phyloP scores from a whole-genome alignment of 164 flowering plant species.

The Protea cynaroides region DNA sequence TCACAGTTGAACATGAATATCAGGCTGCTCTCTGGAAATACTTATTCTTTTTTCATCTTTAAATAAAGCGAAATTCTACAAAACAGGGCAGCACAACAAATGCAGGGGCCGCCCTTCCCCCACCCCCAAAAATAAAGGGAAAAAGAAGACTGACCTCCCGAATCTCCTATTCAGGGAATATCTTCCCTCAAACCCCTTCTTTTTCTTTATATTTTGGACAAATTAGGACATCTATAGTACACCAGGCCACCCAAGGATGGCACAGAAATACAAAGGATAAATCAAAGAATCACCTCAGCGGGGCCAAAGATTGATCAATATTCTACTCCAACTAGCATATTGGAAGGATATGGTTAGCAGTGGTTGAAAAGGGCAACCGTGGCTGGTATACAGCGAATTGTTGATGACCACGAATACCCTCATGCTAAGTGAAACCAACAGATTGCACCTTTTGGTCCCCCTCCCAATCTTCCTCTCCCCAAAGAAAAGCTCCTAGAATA shows the following conservation, averaged over 20 bases:
- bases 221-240: conserved; percentile 9
- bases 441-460: not conserved
- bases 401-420: not conserved
- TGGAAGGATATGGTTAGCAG: conserved; percentile 6
- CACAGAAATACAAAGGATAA: conserved; percentile 10
- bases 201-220: not conserved
- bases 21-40: too few species aligned
- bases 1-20: too few species aligned
- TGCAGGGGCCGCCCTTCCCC: conserved; percentile 6
- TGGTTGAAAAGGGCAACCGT: not conserved
- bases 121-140: not conserved
- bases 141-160: not conserved
- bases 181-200: too few species aligned
- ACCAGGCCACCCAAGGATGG: conserved; percentile 9
- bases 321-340: not conserved
- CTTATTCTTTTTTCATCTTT: conserved; percentile 6
- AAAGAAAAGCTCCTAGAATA: not conserved
- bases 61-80: conserved; percentile 14
- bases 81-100: conserved; percentile 9
- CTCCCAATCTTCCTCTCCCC: not conserved
- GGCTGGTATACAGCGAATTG: not conserved
- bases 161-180: conserved; percentile 3
- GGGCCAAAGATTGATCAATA: not conserved
- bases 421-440: not conserved
- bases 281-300: conserved; percentile 14